Conservation (phyloP, 768 basidiomycete species). For the Suillus sp. region DNA sequence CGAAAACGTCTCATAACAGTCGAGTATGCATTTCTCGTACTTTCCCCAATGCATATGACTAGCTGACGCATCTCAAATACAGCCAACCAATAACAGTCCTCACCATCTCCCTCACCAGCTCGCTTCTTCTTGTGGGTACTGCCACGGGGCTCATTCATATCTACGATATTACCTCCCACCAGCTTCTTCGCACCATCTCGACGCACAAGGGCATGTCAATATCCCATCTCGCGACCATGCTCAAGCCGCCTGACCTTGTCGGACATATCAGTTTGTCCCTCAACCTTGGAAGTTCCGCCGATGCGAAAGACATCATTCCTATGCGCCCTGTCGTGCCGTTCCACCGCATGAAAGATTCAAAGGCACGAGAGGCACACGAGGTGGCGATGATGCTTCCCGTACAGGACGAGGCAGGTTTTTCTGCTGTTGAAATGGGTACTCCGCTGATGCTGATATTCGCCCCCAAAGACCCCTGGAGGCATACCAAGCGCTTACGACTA, state of each 20-base stretch:
- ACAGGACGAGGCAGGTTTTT: constrained; percentile 41
- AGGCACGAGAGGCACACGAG: constrained; percentile 69
- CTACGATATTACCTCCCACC: constrained; percentile 90
- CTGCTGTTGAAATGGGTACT: not conserved
- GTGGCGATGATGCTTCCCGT: constrained; percentile 61
- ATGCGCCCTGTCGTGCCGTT: constrained; percentile 68
- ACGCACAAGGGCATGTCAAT: constrained; percentile 70
- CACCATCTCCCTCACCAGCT: constrained; percentile 73
- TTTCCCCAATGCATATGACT: constrained; percentile 1
- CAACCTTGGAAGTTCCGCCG: constrained; percentile 36
- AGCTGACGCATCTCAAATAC: constrained; percentile 15
- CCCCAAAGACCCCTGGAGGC: constrained; percentile 19
- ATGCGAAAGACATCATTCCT: constrained; percentile 60
- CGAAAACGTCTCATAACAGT: constrained; percentile 48
- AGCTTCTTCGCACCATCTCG: constrained; percentile 79
- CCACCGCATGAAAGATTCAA: constrained; percentile 70
- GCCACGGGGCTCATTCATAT: constrained; percentile 69
- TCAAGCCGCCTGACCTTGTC: constrained; percentile 86
- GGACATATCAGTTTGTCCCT: constrained; percentile 70
- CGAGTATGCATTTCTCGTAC: constrained; percentile 1
- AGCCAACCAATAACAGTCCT: constrained; percentile 77
- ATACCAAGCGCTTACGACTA: constrained; percentile 40
- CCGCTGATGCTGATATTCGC: constrained; percentile 1
- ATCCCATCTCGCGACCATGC: constrained; percentile 73
- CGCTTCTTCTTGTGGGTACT: constrained; percentile 84